A percentile compares a stretch with the other conserved stretches of the same genome.
Evolutionary conservation across 768 basidiomycete species (phyloP).

Genomic region (Ramaria sp.): DNA sequence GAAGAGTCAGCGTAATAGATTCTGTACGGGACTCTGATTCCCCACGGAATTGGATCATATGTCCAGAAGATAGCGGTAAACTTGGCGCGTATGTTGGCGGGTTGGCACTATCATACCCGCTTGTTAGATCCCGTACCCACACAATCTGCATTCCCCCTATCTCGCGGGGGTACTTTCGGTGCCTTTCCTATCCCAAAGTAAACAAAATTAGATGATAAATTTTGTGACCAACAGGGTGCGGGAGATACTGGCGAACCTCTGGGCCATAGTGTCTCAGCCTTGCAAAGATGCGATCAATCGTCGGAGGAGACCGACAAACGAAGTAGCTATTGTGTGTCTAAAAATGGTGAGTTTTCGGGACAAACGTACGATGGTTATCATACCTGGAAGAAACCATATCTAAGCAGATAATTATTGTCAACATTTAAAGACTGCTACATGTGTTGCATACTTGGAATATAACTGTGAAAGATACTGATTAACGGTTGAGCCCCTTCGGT

Average conservation of each 20-base stretch:
- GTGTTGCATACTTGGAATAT: conserved; percentile 38
- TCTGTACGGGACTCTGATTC: conserved; percentile 27
- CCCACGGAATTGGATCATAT: conserved; percentile 79
- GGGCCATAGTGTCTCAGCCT: conserved; percentile 50
- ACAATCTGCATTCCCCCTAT: conserved; percentile 53
- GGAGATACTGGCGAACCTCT: conserved; percentile 16
- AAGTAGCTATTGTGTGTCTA: conserved; percentile 81
- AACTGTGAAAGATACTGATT: conserved; percentile 47
- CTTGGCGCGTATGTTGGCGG: conserved; percentile 50
- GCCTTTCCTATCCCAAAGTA: conserved; percentile 10
- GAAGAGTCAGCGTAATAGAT: conserved; percentile 55
- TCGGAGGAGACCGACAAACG: conserved; percentile 54
- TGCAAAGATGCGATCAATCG: conserved; percentile 57
- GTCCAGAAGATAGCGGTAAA: conserved; percentile 63
- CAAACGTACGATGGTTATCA: neutral
- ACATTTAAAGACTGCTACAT: neutral
- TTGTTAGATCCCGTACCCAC: conserved; percentile 64
- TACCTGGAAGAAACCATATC: conserved; percentile 75
- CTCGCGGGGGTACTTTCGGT: conserved; percentile 41
- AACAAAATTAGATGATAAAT: neutral
- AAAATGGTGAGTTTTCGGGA: neutral
- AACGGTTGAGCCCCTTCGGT: conserved; percentile 40
- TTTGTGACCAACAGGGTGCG: neutral
- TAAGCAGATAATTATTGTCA: conserved; percentile 18
- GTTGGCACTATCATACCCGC: conserved; percentile 66